These are phyloP conservation scores for Linnemannia zychae DNA, from an alignment of 192 early-diverging fungal species.

Conservation along the genomic window DNA sequence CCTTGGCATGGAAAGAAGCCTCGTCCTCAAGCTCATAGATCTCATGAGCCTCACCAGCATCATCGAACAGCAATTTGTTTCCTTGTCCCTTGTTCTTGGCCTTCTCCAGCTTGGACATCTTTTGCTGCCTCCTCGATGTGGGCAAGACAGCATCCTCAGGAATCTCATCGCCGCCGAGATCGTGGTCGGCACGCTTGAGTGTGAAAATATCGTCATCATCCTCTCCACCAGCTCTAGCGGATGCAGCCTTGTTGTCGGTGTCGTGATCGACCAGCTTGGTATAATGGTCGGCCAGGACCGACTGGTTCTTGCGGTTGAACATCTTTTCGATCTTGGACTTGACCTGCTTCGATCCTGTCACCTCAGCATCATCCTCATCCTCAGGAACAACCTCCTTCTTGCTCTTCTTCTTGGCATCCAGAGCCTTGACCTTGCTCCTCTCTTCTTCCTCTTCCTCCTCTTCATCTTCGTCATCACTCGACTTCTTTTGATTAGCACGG, in stretches of 20 bases:
- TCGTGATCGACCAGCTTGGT: constrained; percentile 82
- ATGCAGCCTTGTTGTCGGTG: constrained; percentile 48
- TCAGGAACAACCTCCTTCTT: constrained; percentile 52
- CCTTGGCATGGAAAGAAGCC: constrained; percentile 82
- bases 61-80: constrained; percentile 91
- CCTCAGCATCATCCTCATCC: constrained; percentile 12
- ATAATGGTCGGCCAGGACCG: constrained; percentile 93
- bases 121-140: constrained; percentile 64
- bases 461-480: constrained; percentile 48
- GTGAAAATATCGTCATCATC: constrained; percentile 88
- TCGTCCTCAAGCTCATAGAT: constrained; percentile 87
- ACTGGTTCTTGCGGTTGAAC: constrained; percentile 94
- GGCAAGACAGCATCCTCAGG: constrained; percentile 50
- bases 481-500: constrained; percentile 64
- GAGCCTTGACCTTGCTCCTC: constrained; percentile 33
- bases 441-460: constrained; percentile 54
- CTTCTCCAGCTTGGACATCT: constrained; percentile 75
- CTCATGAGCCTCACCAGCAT: constrained; percentile 87
- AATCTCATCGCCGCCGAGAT: constrained; percentile 67
- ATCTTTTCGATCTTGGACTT: constrained; percentile 92
- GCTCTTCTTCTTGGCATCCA: constrained; percentile 54
- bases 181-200: constrained; percentile 86
- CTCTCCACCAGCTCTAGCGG: constrained; percentile 17
- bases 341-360: constrained; percentile 49
- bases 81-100: constrained; percentile 79